Evolutionary conservation across 164 flowering plant species (phyloP).

Genomic region (Chimonanthus salicifolius): DNA sequence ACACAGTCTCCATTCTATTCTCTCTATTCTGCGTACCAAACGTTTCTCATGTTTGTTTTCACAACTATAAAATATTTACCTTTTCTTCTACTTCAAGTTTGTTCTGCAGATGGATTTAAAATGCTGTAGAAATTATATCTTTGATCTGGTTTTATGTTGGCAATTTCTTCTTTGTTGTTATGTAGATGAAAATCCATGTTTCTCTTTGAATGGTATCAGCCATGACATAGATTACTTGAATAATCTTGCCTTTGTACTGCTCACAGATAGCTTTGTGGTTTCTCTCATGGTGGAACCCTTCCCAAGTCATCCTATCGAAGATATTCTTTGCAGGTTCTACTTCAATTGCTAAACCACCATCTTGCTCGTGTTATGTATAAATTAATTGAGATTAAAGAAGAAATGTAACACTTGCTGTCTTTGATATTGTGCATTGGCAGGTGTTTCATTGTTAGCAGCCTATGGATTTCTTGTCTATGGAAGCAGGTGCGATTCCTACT

Average conservation of each 20-base stretch:
- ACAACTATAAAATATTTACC: no score
- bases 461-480: slow-evolving; percentile 93
- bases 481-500: slow-evolving; percentile 55
- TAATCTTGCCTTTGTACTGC: slow-evolving; percentile 9
- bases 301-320: slow-evolving; percentile 58
- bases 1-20: no score
- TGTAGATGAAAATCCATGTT: no score
- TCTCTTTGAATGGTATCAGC: no score
- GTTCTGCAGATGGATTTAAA: no score
- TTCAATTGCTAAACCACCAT: not conserved
- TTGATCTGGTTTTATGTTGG: no score
- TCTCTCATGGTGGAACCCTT: slow-evolving; percentile 81
- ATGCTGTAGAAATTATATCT: no score
- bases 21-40: no score
- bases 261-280: slow-evolving; percentile 85
- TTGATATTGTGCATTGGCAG: slow-evolving; percentile 32
- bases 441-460: slow-evolving; percentile 88
- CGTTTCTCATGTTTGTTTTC: no score
- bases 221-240: no score
- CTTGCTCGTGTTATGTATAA: not conserved
- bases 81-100: no score
- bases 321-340: slow-evolving; percentile 77
- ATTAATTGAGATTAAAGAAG: not conserved
- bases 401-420: not conserved
- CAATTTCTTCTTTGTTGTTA: no score